Conservation (phyloP, 495 filamentous ascomycete species). For the Penicillium coprophilum region DNA sequence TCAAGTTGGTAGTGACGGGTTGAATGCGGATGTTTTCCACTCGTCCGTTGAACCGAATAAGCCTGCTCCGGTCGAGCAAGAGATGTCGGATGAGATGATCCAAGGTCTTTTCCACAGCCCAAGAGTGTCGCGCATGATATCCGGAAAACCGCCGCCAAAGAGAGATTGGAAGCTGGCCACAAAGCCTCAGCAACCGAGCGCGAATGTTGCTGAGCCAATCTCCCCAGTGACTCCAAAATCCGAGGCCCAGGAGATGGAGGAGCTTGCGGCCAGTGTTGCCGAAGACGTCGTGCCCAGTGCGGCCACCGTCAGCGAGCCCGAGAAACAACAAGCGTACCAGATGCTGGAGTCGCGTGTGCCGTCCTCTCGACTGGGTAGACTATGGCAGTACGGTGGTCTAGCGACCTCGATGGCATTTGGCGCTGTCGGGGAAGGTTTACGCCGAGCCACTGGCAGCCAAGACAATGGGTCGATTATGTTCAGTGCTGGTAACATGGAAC, state of each 20-base stretch:
- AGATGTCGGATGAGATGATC: slow-evolving; percentile 57
- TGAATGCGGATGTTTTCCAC: slow-evolving; percentile 61
- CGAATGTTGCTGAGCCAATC: not conserved
- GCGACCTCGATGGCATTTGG: slow-evolving; percentile 95
- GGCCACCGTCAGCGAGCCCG: slow-evolving; percentile 17
- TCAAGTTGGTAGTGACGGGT: slow-evolving; percentile 40
- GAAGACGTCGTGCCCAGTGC: slow-evolving; percentile 25
- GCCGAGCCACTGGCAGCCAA: slow-evolving; percentile 62
- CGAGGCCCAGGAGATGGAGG: slow-evolving; percentile 23
- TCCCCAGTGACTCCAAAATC: slow-evolving; percentile 8
- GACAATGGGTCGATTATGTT: slow-evolving; percentile 78
- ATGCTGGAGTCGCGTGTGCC: slow-evolving; percentile 90
- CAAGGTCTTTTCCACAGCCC: slow-evolving; percentile 62
- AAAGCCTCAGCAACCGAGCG: slow-evolving; percentile 4
- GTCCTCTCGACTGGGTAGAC: slow-evolving; percentile 76
- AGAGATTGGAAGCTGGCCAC: slow-evolving; percentile 20
- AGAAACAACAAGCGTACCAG: slow-evolving; percentile 51
- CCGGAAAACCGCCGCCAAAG: slow-evolving; percentile 26
- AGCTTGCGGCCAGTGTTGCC: slow-evolving; percentile 22
- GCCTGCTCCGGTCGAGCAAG: slow-evolving; percentile 33
- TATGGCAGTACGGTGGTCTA: slow-evolving; percentile 94
- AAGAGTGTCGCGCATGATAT: slow-evolving; percentile 56
- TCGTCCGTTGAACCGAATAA: slow-evolving; percentile 30
- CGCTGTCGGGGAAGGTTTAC: slow-evolving; percentile 79
- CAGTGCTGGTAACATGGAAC: slow-evolving; percentile 84